Percentiles rank a stretch among this genome's conserved stretches.
Conservation (phyloP, 768 basidiomycete genomes). For the Aureoboletus auriporus region DNA sequence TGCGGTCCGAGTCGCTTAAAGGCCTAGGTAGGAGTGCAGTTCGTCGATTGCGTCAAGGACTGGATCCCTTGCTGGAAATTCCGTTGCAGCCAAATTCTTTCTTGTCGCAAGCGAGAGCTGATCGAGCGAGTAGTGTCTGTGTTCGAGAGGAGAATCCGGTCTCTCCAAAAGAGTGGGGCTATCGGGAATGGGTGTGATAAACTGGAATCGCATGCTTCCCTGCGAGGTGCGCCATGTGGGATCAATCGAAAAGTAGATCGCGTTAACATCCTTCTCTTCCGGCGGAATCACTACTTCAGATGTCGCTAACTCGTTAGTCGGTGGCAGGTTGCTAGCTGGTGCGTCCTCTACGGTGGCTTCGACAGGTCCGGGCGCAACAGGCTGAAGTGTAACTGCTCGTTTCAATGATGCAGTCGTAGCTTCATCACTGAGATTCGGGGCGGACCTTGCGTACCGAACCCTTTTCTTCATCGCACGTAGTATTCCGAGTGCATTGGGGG, state of each 20-base stretch:
- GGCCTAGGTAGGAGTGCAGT: slow-evolving; percentile 18
- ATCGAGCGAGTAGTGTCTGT: slow-evolving; percentile 18
- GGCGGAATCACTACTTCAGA: neutral
- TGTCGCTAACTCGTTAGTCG: neutral
- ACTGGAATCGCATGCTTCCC: slow-evolving; percentile 18
- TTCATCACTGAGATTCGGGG: slow-evolving; percentile 18
- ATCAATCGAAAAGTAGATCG: slow-evolving; percentile 29
- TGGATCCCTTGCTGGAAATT: neutral
- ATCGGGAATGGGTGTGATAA: slow-evolving; percentile 23
- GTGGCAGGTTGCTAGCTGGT: neutral
- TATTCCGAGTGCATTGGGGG: neutral
- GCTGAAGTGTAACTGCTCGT: neutral
- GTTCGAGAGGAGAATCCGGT: slow-evolving; percentile 22
- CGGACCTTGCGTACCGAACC: slow-evolving; percentile 19
- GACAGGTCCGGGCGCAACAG: neutral
- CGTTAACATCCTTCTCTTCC: slow-evolving; percentile 15
- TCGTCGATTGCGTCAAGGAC: slow-evolving; percentile 19
- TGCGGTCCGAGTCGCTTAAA: slow-evolving; percentile 2
- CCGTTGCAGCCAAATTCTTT: neutral
- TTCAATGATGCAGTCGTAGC: neutral
- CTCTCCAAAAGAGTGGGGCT: slow-evolving; percentile 6
- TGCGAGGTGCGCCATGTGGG: slow-evolving; percentile 18
- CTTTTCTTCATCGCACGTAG: slow-evolving; percentile 18
- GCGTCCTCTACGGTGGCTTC: neutral
- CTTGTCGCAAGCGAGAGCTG: slow-evolving; percentile 8